phyloP scores from a whole-genome alignment of 495 filamentous ascomycete genomes.

The Letharia columbiana region DNA sequence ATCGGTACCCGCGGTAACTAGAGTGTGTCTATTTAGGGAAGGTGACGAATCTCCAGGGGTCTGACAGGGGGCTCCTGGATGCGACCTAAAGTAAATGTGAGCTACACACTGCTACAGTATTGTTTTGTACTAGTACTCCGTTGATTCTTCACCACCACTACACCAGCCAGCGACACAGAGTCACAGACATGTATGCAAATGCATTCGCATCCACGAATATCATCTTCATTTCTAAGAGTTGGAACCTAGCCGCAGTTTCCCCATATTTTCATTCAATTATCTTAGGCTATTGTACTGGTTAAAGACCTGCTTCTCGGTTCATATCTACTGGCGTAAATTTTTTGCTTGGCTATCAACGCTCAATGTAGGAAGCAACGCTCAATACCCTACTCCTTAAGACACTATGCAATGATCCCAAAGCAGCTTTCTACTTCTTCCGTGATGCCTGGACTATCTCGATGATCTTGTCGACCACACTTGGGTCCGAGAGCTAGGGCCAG shows the following conservation, averaged over 20 bases:
- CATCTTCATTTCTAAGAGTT: not conserved
- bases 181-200: no score
- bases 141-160: no score
- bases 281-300: not conserved
- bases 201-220: not conserved
- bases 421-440: conserved; percentile 41
- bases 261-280: not conserved
- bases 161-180: no score
- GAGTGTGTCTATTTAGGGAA: not conserved
- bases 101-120: no score
- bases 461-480: conserved; percentile 80
- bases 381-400: not conserved
- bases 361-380: not conserved
- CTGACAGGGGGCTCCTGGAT: not conserved
- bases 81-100: no score
- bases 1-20: not conserved
- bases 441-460: conserved; percentile 65
- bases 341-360: not conserved
- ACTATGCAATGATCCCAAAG: not conserved
- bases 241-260: not conserved
- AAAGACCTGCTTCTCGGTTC: not conserved
- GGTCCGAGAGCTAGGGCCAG: conserved; percentile 68
- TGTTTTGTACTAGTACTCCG: no score
- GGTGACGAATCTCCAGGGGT: not conserved
- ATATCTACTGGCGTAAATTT: not conserved